Percentiles rank a stretch among this genome's conserved stretches.
These are phyloP conservation scores for Clavariopsis aquatica DNA, from an alignment of 495 filamentous ascomycete species.

Conservation along the genomic window DNA sequence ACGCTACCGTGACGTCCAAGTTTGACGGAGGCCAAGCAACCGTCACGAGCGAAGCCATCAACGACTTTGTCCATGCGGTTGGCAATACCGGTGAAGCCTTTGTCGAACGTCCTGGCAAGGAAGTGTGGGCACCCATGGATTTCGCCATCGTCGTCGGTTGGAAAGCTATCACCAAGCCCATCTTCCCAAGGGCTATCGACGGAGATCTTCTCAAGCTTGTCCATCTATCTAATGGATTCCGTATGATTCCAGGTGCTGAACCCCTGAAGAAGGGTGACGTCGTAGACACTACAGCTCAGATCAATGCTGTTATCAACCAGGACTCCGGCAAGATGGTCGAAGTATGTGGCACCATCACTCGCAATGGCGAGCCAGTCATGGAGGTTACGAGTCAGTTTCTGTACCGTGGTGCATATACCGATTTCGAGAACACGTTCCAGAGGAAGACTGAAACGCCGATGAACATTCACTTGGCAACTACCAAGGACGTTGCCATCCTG, in stretches of 20 bases:
- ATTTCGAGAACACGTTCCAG: slow-evolving; percentile 98
- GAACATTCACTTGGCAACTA: slow-evolving; percentile 81
- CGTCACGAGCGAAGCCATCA: slow-evolving; percentile 88
- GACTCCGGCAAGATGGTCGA: slow-evolving; percentile 99
- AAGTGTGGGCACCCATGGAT: slow-evolving; percentile 96
- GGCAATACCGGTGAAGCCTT: slow-evolving; percentile 99
- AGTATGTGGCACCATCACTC: slow-evolving; percentile 91
- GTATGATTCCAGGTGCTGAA: slow-evolving; percentile 94
- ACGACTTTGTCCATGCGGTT: slow-evolving; percentile 97
- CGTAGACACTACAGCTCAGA: slow-evolving; percentile 88
- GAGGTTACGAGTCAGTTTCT: slow-evolving; percentile 97
- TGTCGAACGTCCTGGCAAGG: slow-evolving; percentile 92
- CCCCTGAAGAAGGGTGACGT: slow-evolving; percentile 93
- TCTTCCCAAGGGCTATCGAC: slow-evolving; percentile 92
- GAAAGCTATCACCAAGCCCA: slow-evolving; percentile 98
- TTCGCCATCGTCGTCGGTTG: slow-evolving; percentile 98
- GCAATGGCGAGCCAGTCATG: slow-evolving; percentile 89
- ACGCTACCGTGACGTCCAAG: slow-evolving; percentile 75
- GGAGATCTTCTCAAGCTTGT: slow-evolving; percentile 93
- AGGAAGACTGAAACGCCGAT: slow-evolving; percentile 94
- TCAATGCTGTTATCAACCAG: slow-evolving; percentile 97
- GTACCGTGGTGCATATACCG: slow-evolving; percentile 87
- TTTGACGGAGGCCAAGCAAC: slow-evolving; percentile 86
- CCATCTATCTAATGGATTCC: slow-evolving; percentile 94
- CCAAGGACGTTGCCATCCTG: slow-evolving; percentile 89